Evolutionary conservation across 2,329 filamentous ascomycete species (phyloP), one percentile per base, ranked within the genome.

Genomic region (Paecilomyces niveus): DNA sequence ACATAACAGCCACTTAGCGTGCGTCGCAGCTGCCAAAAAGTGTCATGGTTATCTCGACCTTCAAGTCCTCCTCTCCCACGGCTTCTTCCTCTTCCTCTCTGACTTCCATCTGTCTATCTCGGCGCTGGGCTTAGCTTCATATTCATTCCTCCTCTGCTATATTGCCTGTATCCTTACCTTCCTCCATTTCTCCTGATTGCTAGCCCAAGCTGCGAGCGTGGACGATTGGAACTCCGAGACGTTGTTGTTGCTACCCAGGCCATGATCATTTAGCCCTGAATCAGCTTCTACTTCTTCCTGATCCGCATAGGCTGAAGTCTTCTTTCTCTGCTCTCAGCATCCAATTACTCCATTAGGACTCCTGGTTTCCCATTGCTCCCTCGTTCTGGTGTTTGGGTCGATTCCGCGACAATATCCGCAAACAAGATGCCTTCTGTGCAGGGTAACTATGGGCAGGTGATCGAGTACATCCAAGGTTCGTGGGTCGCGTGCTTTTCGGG

Each of bases 381-480:
- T 45, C 52, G 26, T 53, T 53, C 53, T 53, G 29, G 39, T 45
- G 39, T 45, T 18, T n/a, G 50, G 21, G 21, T 57, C 53, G 26
- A 53, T 33, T 50, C 39, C 9, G 29, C 26, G 21, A 24, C 52
- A 31, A 53, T 11, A 13, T 35, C 21, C 52, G 53, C 57, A 59
- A 65, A 61, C 70, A 84, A 75, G 65, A 77, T 76, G 72, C 76
- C 74, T 67, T 75, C 72, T 67, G 76, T 78, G 68, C 78, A 79
- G 54, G 78, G 83, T 73, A 89, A 86, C 76, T 85, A 90, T 78
- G 92, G 90, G 62, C 90, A 96, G 79, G 86, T 96, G 68, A 92
- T 97, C 72, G 92, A 97, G 80, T 97, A 96, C 76, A 96, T 97
- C 69, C 89, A 92, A 80, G 90, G 92, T 96, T 82, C 69, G 85